Conservation (phyloP, 306 rosid genomes). For the Morella rubra region DNA sequence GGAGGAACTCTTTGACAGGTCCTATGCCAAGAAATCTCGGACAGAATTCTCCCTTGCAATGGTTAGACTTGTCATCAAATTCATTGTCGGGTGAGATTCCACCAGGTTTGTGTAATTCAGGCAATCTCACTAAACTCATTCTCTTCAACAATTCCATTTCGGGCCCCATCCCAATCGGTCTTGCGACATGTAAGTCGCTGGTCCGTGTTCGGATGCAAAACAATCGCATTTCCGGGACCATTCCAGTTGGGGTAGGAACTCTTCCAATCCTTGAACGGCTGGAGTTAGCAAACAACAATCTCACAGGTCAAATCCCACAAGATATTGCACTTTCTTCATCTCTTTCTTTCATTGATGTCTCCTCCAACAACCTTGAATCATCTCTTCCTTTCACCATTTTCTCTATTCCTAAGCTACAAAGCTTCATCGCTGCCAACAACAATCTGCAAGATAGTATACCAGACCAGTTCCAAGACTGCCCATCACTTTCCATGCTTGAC, state of each 20-base stretch:
- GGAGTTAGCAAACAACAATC: conserved; percentile 73
- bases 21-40: conserved; percentile 72
- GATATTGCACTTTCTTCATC: conserved; percentile 63
- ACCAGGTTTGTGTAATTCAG: conserved; percentile 61
- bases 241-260: conserved; percentile 73
- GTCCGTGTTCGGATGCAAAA: conserved; percentile 78
- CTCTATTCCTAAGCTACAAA: conserved; percentile 69
- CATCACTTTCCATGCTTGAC: conserved; percentile 74
- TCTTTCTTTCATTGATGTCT: conserved; percentile 82
- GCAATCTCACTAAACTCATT: conserved; percentile 83
- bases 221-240: conserved; percentile 68
- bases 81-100: conserved; percentile 74
- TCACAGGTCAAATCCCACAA: conserved; percentile 64
- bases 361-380: conserved; percentile 67
- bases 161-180: conserved; percentile 68
- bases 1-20: conserved; percentile 73
- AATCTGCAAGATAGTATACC: conserved; percentile 60
- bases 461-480: conserved; percentile 64
- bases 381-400: conserved; percentile 65
- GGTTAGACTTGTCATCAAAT: conserved; percentile 90
- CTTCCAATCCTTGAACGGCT: conserved; percentile 68
- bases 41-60: conserved; percentile 66
- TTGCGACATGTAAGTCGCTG: conserved; percentile 62
- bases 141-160: conserved; percentile 80
- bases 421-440: conserved; percentile 75